Evolutionary conservation across 495 filamentous ascomycete genomes (phyloP), one percentile per base, ranked within the genome.

Genomic region (Zalerion maritima): DNA sequence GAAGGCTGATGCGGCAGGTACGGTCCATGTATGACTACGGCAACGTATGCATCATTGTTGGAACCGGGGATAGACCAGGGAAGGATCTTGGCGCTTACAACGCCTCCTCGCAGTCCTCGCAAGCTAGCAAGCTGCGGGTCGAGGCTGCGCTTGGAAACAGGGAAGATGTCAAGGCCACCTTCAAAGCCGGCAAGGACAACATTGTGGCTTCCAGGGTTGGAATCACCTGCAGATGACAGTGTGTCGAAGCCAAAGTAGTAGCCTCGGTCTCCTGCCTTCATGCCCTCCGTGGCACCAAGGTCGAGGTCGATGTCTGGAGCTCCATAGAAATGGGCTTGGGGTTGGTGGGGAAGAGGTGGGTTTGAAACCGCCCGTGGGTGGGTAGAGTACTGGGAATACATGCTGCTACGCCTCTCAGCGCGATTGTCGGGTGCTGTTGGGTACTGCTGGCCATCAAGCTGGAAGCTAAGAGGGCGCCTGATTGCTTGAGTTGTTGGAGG

Each of bases 221-320:
- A 51, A 46, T 69, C 54, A 43, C 53, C 37, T 6, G 58, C 48
- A 24, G 55, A 62, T 2, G 68, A 52, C 12, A 89, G 54, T 10
- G 55, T 67, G 44, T 89, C 83, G 40, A 87, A 84, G n/a, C 74
- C 72, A 43, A 81, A 89, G 44, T 72, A 80, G 23, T 74, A 81
- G 8, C 78, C 76, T 17, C 56, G 57, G 19, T 71, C 65, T 3
- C 71, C 75, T 4, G 80, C 69, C 31, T 62, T 54, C 26, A 67
- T 52, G 11, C 67, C 59, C 10, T 54, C 36, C 33, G 50, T 53
- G 8, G 43, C 54, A 49, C 71, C 56, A 49, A 74, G 58, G 41
- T 76, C 65, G 40, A 78, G 61, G 42, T 84, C 67, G 41, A 84
- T 67, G 39, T 79, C 71, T 35, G 71, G 64, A 28, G 73, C 73